These are phyloP conservation scores for Schrenkiella parvula DNA, from an alignment of 345 rosid genomes.

Conservation along the genomic window DNA sequence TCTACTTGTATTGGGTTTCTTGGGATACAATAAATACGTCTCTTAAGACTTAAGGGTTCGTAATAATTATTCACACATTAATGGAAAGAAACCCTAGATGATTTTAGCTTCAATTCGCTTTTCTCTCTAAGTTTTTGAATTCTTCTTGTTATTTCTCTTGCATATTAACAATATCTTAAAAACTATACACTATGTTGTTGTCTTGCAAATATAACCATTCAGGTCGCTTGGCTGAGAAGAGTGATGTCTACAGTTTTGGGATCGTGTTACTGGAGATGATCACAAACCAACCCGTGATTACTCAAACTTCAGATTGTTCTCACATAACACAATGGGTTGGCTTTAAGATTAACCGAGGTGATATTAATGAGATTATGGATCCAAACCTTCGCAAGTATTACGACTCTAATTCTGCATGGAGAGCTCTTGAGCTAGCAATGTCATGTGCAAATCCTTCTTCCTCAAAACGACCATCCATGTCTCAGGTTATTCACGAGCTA, in stretches of 20 bases:
- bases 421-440: conserved; percentile 24
- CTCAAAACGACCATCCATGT: conserved; percentile 15
- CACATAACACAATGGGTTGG: conserved; percentile 20
- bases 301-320: neutral
- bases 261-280: conserved; percentile 26
- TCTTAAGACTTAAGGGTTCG: too few relatives aligned
- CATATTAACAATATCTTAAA: too few relatives aligned
- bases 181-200: neutral
- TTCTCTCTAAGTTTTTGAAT: too few relatives aligned
- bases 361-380: conserved; percentile 12
- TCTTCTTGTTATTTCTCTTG: too few relatives aligned
- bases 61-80: too few relatives aligned
- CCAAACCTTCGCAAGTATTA: neutral
- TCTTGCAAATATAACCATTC: neutral
- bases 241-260: conserved; percentile 24
- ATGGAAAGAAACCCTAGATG: too few relatives aligned
- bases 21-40: too few relatives aligned
- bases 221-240: neutral
- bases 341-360: neutral
- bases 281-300: conserved; percentile 24
- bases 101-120: too few relatives aligned
- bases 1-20: too few relatives aligned
- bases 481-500: neutral
- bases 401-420: conserved; percentile 13
- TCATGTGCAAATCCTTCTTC: conserved; percentile 1